phyloP scores from a whole-genome alignment of 2,329 filamentous ascomycete species.

The Colletotrichum sojae region DNA sequence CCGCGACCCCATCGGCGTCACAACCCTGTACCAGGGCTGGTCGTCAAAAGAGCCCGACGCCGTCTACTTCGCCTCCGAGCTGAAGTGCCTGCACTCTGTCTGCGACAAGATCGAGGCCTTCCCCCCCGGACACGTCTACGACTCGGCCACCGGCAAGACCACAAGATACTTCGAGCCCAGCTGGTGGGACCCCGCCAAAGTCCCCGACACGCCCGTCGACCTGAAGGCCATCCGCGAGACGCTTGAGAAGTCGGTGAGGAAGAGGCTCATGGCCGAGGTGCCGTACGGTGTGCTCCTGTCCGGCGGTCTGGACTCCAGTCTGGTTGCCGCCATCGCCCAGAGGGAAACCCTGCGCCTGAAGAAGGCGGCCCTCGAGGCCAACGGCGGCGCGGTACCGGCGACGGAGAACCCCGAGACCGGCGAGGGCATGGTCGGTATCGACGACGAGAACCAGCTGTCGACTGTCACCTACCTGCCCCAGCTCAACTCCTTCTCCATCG shows the following conservation, averaged over 20 bases:
- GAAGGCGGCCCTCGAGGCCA: constrained; percentile 70
- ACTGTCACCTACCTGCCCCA: constrained; percentile 93
- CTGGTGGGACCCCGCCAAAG: constrained; percentile 88
- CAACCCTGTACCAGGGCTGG: constrained; percentile 96
- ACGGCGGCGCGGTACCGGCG: constrained; percentile 60
- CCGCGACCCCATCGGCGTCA: constrained; percentile 96
- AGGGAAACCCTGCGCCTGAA: constrained; percentile 87
- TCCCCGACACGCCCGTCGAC: constrained; percentile 86
- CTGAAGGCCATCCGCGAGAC: constrained; percentile 85
- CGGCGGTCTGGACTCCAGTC: constrained; percentile 93
- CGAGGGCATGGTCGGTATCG: constrained; percentile 90
- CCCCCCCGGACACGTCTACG: constrained; percentile 95
- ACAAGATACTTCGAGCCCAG: constrained; percentile 92
- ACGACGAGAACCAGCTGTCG: constrained; percentile 89
- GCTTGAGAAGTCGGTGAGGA: constrained; percentile 92
- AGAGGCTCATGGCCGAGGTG: constrained; percentile 98
- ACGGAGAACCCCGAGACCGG: constrained; percentile 70
- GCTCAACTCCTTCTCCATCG: constrained; percentile 99
- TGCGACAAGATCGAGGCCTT: constrained; percentile 97
- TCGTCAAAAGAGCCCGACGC: constrained; percentile 85
- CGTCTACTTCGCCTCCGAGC: constrained; percentile 96
- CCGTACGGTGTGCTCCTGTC: constrained; percentile 97
- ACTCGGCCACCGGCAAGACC: constrained; percentile 88
- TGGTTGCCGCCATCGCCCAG: constrained; percentile 96
- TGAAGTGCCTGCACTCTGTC: constrained; percentile 92